Percentiles rank a stretch among this genome's conserved stretches.
Evolutionary conservation across 257 asterid species (phyloP).

Genomic region (Gardenia jasminoides): DNA sequence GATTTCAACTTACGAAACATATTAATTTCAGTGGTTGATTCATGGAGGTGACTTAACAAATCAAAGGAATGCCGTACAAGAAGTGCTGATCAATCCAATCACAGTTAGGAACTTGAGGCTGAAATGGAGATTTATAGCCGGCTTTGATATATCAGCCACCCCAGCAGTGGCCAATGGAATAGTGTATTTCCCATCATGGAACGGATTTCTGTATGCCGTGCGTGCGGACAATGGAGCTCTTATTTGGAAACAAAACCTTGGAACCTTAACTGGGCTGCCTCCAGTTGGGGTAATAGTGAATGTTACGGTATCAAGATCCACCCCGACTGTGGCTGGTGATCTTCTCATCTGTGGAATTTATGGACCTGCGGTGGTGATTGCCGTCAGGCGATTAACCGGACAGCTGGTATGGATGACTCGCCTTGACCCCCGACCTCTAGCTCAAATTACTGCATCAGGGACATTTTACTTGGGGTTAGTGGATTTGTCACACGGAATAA

Average conservation of each 20-base stretch:
- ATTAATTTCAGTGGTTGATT: constrained; percentile 49
- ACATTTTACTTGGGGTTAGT: constrained; percentile 47
- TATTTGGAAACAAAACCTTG: constrained; percentile 57
- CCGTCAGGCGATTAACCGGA: constrained; percentile 42
- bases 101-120: constrained; percentile 32
- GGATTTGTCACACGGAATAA: background rate
- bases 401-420: constrained; percentile 54
- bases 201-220: constrained; percentile 68
- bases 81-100: constrained; percentile 34
- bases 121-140: constrained; percentile 62
- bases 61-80: constrained; percentile 43
- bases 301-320: constrained; percentile 57
- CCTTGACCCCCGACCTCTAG: constrained; percentile 48
- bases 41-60: constrained; percentile 70
- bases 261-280: constrained; percentile 50
- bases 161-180: constrained; percentile 58
- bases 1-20: background rate
- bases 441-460: constrained; percentile 56
- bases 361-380: constrained; percentile 64
- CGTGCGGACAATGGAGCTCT: constrained; percentile 46
- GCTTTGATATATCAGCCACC: constrained; percentile 72
- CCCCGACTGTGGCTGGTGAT: constrained; percentile 58
- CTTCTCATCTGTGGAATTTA: constrained; percentile 51
- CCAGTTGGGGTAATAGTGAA: constrained; percentile 37
- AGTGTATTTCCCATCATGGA: constrained; percentile 78